phyloP scores from a whole-genome alignment of 768 basidiomycete genomes.

The Pulveroboletus ravenelii region DNA sequence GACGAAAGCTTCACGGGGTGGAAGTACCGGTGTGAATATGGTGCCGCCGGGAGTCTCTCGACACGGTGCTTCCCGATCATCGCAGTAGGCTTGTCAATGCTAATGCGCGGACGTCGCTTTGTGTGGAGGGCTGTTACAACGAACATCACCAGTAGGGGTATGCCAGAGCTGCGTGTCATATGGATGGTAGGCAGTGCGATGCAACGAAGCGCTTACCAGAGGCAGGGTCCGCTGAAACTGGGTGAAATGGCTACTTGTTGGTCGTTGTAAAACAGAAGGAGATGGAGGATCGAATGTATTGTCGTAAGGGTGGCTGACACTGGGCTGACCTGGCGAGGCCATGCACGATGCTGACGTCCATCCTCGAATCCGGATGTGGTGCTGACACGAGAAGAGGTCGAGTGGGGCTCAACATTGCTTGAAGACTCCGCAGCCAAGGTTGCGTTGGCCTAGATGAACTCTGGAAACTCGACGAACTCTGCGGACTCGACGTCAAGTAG shows the following conservation, averaged over 20 bases:
- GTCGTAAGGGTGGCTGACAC: conserved; percentile 13
- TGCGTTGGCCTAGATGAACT: too few species aligned
- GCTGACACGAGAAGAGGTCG: not conserved
- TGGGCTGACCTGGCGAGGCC: conserved; percentile 11
- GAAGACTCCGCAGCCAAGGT: too few species aligned
- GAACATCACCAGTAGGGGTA: conserved; percentile 16
- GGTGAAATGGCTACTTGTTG: not conserved
- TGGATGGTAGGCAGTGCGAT: conserved; percentile 6
- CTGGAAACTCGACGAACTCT: too few species aligned
- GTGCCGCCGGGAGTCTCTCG: not conserved
- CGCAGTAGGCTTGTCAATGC: not conserved
- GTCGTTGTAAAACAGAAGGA: not conserved
- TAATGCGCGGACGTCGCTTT: conserved; percentile 14
- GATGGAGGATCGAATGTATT: not conserved
- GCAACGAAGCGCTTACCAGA: conserved; percentile 9
- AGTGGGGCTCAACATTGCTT: not conserved
- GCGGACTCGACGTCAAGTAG: too few species aligned
- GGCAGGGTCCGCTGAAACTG: not conserved
- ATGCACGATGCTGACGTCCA: not conserved
- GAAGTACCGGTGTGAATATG: not conserved
- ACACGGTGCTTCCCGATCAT: not conserved
- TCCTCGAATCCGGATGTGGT: not conserved
- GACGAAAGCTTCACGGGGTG: not conserved
- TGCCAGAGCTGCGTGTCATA: conserved; percentile 13
- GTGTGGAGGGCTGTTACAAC: conserved; percentile 21